phyloP scores from a whole-genome alignment of 2,329 filamentous ascomycete species.

The Coniochaeta ligniaria region DNA sequence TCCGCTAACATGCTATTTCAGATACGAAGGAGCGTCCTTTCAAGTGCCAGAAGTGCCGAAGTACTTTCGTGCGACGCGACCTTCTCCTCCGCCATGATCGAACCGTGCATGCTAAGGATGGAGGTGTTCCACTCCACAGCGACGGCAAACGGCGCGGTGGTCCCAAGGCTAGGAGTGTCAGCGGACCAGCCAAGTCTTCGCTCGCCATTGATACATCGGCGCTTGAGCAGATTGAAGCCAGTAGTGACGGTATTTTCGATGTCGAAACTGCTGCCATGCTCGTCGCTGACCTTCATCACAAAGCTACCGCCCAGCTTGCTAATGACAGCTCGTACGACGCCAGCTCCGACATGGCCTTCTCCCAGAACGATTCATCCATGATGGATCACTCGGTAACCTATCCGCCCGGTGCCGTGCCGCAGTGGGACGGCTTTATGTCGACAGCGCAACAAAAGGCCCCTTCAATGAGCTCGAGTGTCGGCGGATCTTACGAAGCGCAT shows the following conservation, averaged over 20 bases:
- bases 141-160: conserved; percentile 81
- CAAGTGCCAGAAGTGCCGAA: conserved; percentile 97
- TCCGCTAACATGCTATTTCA: conserved; percentile 28
- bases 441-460: conserved; percentile 69
- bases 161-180: conserved; percentile 58
- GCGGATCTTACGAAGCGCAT: conserved; percentile 62
- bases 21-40: conserved; percentile 98
- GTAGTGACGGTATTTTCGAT: conserved; percentile 85
- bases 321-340: conserved; percentile 50
- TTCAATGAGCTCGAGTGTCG: conserved; percentile 60
- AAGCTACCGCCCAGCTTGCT: conserved; percentile 67
- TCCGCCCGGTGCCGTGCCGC: conserved; percentile 72
- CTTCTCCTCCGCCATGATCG: conserved; percentile 93
- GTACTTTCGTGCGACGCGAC: conserved; percentile 96
- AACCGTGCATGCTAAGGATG: conserved; percentile 97
- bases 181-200: conserved; percentile 65
- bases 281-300: conserved; percentile 96
- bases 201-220: conserved; percentile 79
- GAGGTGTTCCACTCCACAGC: conserved; percentile 85
- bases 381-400: conserved; percentile 76
- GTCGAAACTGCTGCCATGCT: conserved; percentile 97
- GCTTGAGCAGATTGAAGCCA: conserved; percentile 87
- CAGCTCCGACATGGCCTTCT: conserved; percentile 59
- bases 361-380: conserved; percentile 62
- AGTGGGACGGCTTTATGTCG: conserved; percentile 85